A percentile compares a stretch with the other conserved stretches of the same genome.
Conservation (phyloP, 768 basidiomycete genomes). For the Pisolithus orientalis region DNA sequence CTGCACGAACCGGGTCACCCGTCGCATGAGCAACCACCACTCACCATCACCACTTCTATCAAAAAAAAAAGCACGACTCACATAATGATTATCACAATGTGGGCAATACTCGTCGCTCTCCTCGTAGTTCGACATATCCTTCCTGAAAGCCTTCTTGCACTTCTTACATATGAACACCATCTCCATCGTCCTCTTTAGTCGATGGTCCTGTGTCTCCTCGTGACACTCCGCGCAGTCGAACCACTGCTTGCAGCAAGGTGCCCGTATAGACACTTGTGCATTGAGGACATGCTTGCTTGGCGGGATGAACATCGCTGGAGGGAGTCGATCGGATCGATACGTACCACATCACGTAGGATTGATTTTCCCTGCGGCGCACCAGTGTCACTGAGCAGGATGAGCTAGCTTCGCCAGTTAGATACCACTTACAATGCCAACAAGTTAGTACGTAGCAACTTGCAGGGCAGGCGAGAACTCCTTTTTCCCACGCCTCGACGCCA, state of each 20-base stretch:
- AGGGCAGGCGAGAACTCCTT: too few relatives aligned
- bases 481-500: too few relatives aligned
- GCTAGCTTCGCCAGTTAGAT: too few relatives aligned
- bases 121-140: constrained; percentile 88
- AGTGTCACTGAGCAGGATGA: not conserved
- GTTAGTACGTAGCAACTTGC: too few relatives aligned
- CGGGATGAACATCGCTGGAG: not conserved
- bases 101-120: constrained; percentile 99
- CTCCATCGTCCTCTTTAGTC: constrained; percentile 69
- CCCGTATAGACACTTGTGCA: constrained; percentile 92
- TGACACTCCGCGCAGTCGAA: constrained; percentile 97
- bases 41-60: not conserved
- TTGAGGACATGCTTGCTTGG: constrained; percentile 92
- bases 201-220: constrained; percentile 73
- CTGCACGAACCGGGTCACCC: constrained; percentile 33
- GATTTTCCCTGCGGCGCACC: too few relatives aligned
- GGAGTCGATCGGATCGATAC: not conserved
- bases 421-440: too few relatives aligned
- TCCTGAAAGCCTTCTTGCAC: constrained; percentile 93
- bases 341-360: not conserved
- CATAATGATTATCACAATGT: constrained; percentile 97
- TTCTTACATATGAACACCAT: constrained; percentile 84
- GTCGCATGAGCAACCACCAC: not conserved
- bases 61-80: constrained; percentile 35
- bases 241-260: constrained; percentile 97